A percentile compares a stretch with the other conserved stretches of the same genome.
Evolutionary conservation across 2,329 filamentous ascomycete species (phyloP).

Genomic region (Tolypocladium cylindrosporum): DNA sequence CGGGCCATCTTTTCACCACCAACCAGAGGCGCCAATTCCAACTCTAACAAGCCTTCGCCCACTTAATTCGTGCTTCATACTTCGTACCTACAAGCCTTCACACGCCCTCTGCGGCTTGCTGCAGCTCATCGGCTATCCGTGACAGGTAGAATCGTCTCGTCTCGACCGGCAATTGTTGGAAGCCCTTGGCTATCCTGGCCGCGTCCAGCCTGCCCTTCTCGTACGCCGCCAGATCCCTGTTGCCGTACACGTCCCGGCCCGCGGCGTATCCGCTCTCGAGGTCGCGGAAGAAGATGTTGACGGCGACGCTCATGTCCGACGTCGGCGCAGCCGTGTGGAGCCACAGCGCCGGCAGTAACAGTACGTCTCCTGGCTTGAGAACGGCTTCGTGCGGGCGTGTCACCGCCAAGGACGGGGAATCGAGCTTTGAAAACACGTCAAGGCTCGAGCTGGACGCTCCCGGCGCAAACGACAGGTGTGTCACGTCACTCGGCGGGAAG

Average conservation of each 20-base stretch:
- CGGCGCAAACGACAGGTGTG: conserved; percentile 57
- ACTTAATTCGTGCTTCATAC: too few species aligned
- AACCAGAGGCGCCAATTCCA: not conserved
- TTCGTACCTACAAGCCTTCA: not conserved
- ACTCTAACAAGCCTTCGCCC: not conserved
- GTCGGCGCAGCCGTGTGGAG: conserved; percentile 62
- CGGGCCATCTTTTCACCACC: not conserved
- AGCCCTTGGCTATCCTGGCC: conserved; percentile 52
- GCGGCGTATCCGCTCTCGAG: conserved; percentile 57
- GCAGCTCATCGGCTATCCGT: conserved; percentile 60
- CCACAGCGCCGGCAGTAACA: conserved; percentile 80
- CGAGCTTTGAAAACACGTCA: conserved; percentile 52
- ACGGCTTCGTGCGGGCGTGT: conserved; percentile 58
- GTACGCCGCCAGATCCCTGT: conserved; percentile 74
- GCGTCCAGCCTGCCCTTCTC: conserved; percentile 71
- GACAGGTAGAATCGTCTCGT: conserved; percentile 66
- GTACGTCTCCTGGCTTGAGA: conserved; percentile 61
- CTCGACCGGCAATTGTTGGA: conserved; percentile 54
- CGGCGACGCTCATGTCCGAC: conserved; percentile 55
- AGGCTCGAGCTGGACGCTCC: conserved; percentile 73
- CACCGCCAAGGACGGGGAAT: conserved; percentile 25
- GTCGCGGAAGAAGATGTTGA: conserved; percentile 84
- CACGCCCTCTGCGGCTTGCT: conserved; percentile 10
- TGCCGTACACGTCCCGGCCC: conserved; percentile 80
- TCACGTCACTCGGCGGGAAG: conserved; percentile 69